phyloP scores from a whole-genome alignment of 495 filamentous ascomycete species.

The Neurospora terricola region DNA sequence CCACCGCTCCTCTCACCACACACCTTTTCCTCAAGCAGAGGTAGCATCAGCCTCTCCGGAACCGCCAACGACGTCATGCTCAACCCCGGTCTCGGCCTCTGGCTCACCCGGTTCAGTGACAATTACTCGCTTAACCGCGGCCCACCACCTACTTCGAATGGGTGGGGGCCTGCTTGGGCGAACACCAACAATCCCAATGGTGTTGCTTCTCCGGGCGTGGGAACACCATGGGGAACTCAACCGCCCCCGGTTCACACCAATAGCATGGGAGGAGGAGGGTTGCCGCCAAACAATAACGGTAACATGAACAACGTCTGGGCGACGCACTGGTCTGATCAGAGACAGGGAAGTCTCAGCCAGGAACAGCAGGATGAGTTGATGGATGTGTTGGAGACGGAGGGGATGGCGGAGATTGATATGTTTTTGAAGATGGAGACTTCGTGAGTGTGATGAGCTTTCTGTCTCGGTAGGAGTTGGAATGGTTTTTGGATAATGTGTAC shows the following conservation, averaged over 20 bases:
- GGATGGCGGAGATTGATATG: conserved; percentile 51
- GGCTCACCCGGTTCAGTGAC: conserved; percentile 4
- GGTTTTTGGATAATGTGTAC: too few species aligned
- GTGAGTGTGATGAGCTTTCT: neutral
- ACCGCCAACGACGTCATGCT: neutral
- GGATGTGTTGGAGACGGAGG: conserved; percentile 53
- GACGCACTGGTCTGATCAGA: conserved; percentile 17
- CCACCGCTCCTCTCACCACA: conserved; percentile 42
- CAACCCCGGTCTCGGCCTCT: conserved; percentile 8
- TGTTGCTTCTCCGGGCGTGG: neutral
- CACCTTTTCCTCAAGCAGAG: conserved; percentile 9
- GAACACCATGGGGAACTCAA: too few species aligned
- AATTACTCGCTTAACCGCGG: neutral
- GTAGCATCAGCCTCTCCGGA: neutral
- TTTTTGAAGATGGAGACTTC: conserved; percentile 40
- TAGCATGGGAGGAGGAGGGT: neutral
- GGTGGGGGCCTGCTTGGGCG: neutral
- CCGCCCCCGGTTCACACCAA: too few species aligned
- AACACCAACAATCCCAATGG: neutral
- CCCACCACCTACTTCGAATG: neutral
- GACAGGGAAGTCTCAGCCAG: conserved; percentile 56
- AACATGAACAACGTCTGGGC: neutral
- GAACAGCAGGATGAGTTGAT: conserved; percentile 64
- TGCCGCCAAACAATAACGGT: neutral
- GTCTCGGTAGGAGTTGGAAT: too few species aligned